Evolutionary conservation across 352 stramenopile genomes (phyloP).

Genomic region (Phytophthora chlamydospora): DNA sequence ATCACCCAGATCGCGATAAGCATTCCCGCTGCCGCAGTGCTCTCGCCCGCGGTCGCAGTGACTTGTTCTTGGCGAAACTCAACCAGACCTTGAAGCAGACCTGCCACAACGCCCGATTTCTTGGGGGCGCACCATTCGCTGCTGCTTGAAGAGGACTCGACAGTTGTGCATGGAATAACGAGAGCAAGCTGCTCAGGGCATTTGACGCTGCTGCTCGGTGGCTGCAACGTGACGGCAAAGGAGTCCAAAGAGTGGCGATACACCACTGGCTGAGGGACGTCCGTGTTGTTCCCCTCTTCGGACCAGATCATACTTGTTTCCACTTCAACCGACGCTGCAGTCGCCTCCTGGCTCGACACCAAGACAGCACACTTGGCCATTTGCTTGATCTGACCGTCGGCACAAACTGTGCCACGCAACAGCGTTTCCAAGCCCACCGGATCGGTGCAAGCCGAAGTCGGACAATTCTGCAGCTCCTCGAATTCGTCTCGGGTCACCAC

Average conservation of each 20-base stretch:
- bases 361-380: conserved; percentile 42
- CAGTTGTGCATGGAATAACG: conserved; percentile 47
- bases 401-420: conserved; percentile 30
- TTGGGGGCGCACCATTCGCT: conserved; percentile 50
- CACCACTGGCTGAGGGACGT: conserved; percentile 45
- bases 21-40: conserved; percentile 18
- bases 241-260: conserved; percentile 38
- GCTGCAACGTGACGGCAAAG: conserved; percentile 49
- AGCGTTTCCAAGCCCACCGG: conserved; percentile 12
- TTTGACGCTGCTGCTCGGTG: neutral
- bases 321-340: conserved; percentile 23
- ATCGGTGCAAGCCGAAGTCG: conserved; percentile 23
- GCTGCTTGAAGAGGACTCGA: conserved; percentile 18
- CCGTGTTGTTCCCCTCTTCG: conserved; percentile 51
- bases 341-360: conserved; percentile 26
- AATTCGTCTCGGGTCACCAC: conserved; percentile 37
- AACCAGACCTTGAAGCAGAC: conserved; percentile 31
- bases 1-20: conserved; percentile 36
- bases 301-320: conserved; percentile 44
- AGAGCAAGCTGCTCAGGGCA: conserved; percentile 39
- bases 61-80: conserved; percentile 6
- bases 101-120: conserved; percentile 26
- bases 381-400: conserved; percentile 35
- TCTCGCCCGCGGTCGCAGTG: neutral
- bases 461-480: conserved; percentile 37